Conservation (phyloP, 176 grass and related monocot species). For the Triticum dicoccoides region DNA sequence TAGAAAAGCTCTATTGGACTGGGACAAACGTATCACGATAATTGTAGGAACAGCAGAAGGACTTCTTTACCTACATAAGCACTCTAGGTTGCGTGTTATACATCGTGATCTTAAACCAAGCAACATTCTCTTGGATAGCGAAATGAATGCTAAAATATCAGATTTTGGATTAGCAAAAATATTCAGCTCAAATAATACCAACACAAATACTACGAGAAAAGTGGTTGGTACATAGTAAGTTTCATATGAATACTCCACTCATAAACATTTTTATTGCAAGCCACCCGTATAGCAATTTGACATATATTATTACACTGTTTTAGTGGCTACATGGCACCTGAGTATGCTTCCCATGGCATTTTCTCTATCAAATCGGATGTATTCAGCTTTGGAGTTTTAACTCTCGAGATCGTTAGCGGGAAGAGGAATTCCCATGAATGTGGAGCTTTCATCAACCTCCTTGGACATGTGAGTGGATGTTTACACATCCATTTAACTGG, state of each 20-base stretch:
- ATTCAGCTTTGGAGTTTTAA: conserved; percentile 20
- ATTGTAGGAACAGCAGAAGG: background rate
- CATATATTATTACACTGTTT: background rate
- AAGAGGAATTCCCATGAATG: conserved; percentile 13
- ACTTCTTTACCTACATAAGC: conserved; percentile 50
- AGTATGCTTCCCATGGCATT: background rate
- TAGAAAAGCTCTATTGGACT: too few species aligned
- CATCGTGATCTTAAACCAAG: conserved; percentile 50
- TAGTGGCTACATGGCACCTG: conserved; percentile 15
- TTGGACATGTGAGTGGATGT: background rate
- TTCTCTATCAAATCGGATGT: conserved; percentile 15
- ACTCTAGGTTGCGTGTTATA: conserved; percentile 31
- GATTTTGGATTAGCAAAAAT: too few species aligned
- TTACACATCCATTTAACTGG: background rate
- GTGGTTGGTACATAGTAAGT: too few species aligned
- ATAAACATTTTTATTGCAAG: background rate
- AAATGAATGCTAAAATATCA: too few species aligned
- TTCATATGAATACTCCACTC: background rate
- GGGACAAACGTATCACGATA: too few species aligned
- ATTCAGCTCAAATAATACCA: too few species aligned
- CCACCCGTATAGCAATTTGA: background rate
- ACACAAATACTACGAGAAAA: too few species aligned
- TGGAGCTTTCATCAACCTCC: background rate
- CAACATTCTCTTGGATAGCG: background rate
- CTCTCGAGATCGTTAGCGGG: conserved; percentile 19